These are phyloP conservation scores for Dendrocalamus latiflorus DNA, from an alignment of 202 grass and related monocot genomes.

Conservation along the genomic window DNA sequence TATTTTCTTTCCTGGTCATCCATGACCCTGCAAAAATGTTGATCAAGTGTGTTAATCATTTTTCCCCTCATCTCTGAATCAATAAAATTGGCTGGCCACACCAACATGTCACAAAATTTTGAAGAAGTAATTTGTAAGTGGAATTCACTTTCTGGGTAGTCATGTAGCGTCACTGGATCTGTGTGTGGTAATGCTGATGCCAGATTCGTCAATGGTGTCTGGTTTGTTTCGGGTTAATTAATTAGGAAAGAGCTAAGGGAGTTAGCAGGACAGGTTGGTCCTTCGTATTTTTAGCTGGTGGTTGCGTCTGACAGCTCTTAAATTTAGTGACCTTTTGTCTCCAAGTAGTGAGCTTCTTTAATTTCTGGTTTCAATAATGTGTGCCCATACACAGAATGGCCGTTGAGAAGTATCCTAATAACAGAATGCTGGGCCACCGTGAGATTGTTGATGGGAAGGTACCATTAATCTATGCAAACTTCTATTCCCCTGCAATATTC, in stretches of 20 bases:
- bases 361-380: background rate
- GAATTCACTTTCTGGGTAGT: background rate
- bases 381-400: slow-evolving; percentile 43
- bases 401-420: slow-evolving; percentile 72
- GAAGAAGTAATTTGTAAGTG: background rate
- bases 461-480: slow-evolving; percentile 6
- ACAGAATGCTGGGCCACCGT: slow-evolving; percentile 62
- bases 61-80: background rate
- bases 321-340: slow-evolving; percentile 15
- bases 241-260: slow-evolving; percentile 2
- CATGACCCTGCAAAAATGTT: background rate
- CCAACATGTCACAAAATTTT: background rate
- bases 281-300: background rate
- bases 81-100: background rate
- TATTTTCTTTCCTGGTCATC: background rate
- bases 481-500: background rate
- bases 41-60: background rate
- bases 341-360: background rate
- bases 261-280: background rate
- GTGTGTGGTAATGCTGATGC: slow-evolving; percentile 23
- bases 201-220: background rate
- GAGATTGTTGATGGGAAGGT: slow-evolving; percentile 71
- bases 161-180: background rate
- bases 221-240: background rate
- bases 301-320: background rate